phyloP scores from a whole-genome alignment of 2,329 filamentous ascomycete genomes.

The Aspergillus pseudoterreus region DNA sequence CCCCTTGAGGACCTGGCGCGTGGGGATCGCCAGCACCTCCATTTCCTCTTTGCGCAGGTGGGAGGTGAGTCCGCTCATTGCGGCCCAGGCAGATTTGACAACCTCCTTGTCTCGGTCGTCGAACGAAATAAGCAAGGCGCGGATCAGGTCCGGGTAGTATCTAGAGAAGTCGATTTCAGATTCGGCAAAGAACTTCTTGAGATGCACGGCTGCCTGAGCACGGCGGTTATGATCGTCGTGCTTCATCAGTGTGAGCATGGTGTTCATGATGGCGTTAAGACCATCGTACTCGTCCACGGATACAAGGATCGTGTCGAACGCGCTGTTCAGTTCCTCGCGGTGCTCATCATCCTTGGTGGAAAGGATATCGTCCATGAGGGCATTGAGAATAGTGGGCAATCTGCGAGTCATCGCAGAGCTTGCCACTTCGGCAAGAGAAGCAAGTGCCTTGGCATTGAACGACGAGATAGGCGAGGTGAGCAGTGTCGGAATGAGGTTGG shows the following conservation, averaged over 20 bases:
- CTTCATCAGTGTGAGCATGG: constrained; percentile 81
- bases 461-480: constrained; percentile 84
- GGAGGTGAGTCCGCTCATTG: constrained; percentile 82
- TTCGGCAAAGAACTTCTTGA: constrained; percentile 80
- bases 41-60: constrained; percentile 94
- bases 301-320: constrained; percentile 84
- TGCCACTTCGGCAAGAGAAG: constrained; percentile 88
- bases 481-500: constrained; percentile 90
- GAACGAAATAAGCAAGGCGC: constrained; percentile 84
- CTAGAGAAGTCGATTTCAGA: constrained; percentile 85
- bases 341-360: constrained; percentile 68
- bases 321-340: constrained; percentile 66
- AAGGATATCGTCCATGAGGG: constrained; percentile 89
- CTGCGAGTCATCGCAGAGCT: constrained; percentile 86
- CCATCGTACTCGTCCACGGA: constrained; percentile 97
- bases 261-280: constrained; percentile 91
- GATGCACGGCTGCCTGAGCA: constrained; percentile 70
- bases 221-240: constrained; percentile 87
- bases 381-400: constrained; percentile 84
- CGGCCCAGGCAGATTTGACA: constrained; percentile 84
- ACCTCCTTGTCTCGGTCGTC: constrained; percentile 80
- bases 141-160: constrained; percentile 94
- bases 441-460: constrained; percentile 92
- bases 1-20: constrained; percentile 78
- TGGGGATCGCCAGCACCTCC: constrained; percentile 85